A percentile compares a stretch with the other conserved stretches of the same genome.
These are phyloP conservation scores for Microdochium trichocladiopsis DNA, from an alignment of 2,329 filamentous ascomycete species.

Conservation along the genomic window DNA sequence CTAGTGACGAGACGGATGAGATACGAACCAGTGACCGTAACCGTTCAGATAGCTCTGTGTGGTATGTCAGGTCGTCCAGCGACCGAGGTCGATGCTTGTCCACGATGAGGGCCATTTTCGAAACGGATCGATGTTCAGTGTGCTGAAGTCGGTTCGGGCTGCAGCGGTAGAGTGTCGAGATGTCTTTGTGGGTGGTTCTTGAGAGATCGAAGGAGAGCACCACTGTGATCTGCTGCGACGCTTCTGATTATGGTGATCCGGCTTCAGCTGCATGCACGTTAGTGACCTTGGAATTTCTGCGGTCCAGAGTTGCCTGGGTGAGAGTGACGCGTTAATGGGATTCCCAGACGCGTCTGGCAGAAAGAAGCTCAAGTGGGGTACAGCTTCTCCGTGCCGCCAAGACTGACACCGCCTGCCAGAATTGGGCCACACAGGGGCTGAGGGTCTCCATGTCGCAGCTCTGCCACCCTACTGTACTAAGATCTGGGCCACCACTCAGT, in stretches of 20 bases:
- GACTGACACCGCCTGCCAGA: neutral
- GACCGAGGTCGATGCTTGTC: constrained; percentile 68
- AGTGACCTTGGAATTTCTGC: too few species aligned
- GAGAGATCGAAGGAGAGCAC: too few species aligned
- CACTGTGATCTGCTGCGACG: too few species aligned
- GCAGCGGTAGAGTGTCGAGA: neutral
- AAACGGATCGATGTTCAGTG: neutral
- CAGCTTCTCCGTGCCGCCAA: neutral
- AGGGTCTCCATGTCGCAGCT: too few species aligned
- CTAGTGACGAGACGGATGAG: neutral
- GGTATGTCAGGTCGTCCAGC: constrained; percentile 76
- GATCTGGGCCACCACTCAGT: too few species aligned
- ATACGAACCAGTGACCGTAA: constrained; percentile 72
- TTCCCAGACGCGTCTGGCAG: constrained; percentile 13
- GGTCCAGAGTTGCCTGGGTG: too few species aligned
- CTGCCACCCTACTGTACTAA: too few species aligned
- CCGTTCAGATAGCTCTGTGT: constrained; percentile 79
- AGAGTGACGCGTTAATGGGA: constrained; percentile 21
- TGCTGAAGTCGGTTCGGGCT: neutral
- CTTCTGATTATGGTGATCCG: too few species aligned
- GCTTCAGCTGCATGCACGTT: too few species aligned
- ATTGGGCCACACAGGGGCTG: neutral
- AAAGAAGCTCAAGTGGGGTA: neutral
- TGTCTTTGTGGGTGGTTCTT: neutral
- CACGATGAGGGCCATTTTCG: constrained; percentile 58